phyloP scores from a whole-genome alignment of 2,329 filamentous ascomycete species.

The Pseudocercospora vitis region DNA sequence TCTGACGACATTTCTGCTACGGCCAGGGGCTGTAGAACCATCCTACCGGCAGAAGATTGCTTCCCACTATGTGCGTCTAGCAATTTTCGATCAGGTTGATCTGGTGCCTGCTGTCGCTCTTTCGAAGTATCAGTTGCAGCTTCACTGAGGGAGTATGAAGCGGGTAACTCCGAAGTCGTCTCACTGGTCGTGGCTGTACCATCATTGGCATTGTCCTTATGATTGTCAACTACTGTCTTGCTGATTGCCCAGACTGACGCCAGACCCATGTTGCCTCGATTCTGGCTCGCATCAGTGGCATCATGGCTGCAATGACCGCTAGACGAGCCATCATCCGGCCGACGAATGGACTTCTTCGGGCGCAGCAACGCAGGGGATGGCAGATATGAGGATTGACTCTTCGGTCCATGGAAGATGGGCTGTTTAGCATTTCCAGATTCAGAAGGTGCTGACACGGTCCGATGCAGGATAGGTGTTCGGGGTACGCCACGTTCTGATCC shows the following conservation, averaged over 20 bases:
- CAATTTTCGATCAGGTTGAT: constrained; percentile 5
- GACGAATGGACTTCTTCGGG: background rate
- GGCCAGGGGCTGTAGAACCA: background rate
- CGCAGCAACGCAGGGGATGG: constrained; percentile 14
- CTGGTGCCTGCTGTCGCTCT: constrained; percentile 15
- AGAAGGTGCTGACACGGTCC: background rate
- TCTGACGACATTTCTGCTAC: background rate
- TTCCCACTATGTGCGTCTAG: too few species aligned
- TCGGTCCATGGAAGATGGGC: background rate
- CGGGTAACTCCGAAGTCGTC: constrained; percentile 37
- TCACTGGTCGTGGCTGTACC: constrained; percentile 18
- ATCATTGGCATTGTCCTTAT: background rate
- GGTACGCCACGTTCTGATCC: background rate
- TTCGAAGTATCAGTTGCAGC: constrained; percentile 26
- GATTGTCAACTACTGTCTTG: background rate
- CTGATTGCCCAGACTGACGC: background rate
- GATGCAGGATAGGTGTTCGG: background rate
- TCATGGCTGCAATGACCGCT: background rate
- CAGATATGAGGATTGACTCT: constrained; percentile 32
- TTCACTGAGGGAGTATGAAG: constrained; percentile 38
- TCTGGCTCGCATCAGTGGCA: background rate
- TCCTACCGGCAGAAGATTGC: too few species aligned
- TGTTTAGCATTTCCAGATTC: background rate
- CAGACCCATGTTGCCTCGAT: background rate
- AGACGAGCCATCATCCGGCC: background rate